Conservation (phyloP, 768 basidiomycete genomes). For the Lactarius vividus region DNA sequence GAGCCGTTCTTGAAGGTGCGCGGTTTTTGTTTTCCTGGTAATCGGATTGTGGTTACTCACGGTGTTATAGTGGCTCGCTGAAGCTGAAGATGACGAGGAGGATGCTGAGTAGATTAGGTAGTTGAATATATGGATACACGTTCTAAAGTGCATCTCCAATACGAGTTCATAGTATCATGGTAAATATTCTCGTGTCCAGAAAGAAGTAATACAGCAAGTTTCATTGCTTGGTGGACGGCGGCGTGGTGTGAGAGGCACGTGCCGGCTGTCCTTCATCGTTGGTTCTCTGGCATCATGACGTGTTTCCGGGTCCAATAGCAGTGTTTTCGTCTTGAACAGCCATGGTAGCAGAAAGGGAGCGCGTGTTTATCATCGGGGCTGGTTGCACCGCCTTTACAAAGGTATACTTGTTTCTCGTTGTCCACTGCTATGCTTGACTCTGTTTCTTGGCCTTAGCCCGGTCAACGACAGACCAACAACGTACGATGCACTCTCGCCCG, state of each 20-base stretch:
- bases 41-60: not conserved
- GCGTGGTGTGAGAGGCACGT: too few species aligned
- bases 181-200: not conserved
- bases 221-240: not conserved
- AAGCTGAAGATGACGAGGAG: constrained; percentile 79
- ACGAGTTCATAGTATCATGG: not conserved
- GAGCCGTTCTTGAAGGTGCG: constrained; percentile 91
- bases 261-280: not conserved
- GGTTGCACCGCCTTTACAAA: constrained; percentile 80
- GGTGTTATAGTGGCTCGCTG: constrained; percentile 74
- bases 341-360: constrained; percentile 12
- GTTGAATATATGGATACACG: not conserved
- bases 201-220: not conserved
- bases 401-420: constrained; percentile 37
- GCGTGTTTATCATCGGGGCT: constrained; percentile 60
- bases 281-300: too few species aligned
- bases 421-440: not conserved
- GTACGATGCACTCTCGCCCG: constrained; percentile 39
- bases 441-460: constrained; percentile 47
- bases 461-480: constrained; percentile 65
- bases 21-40: not conserved
- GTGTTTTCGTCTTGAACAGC: not conserved
- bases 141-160: not conserved
- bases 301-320: too few species aligned
- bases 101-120: constrained; percentile 9